Evolutionary conservation across 257 asterid species (phyloP), one percentile per base, ranked within the genome.

Genomic region (Petrea volubilis): DNA sequence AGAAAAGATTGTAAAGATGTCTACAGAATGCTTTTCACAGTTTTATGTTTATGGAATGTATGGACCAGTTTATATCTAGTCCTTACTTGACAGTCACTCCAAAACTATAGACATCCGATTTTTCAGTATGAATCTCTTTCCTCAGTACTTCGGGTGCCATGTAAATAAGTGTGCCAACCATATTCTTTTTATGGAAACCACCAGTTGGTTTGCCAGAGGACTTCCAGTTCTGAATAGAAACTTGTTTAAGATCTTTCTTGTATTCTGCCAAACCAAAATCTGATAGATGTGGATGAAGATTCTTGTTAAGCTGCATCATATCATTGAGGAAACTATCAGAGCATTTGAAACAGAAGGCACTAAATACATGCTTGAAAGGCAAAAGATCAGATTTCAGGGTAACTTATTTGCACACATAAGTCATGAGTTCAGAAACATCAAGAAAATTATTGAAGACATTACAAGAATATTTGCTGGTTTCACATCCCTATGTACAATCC

Each of bases 381-480:
- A 58, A 52, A 62, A 29, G 47, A 27, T 17, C 24, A 43, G 18
- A 61, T 12, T 67, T 12, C 17, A 58, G 60, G 62, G 17, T 53
- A 63, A 61, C 51, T 55, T 70, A 29, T 44, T 67, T 60, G 65
- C 73, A 29, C 55, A 25, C 59, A 24, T 17, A 68, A 25, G 70
- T 57, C 59, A 64, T 15, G 29, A 51, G 47, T 47, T 49, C 43
- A 49, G 63, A 72, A 55, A 68, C 27, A 38, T 27, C 56, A 65
- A 58, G 75, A 71, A n/a, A 56, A 68, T 62, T 47, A 49, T 23
- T 57, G 60, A 78, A 72, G 78, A 70, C 79, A 82, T 94, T 94
- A 94, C 99, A 63, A 94, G 99, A 81, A 94, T 86, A 82, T 94
- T 94, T 82, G 96, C 88, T 18, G 99, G 99, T 86, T 94, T 94